Percentiles rank a stretch among this genome's conserved stretches.
Conservation (phyloP, 176 grass and related monocot genomes). For the Eremochloa ophiuroides region DNA sequence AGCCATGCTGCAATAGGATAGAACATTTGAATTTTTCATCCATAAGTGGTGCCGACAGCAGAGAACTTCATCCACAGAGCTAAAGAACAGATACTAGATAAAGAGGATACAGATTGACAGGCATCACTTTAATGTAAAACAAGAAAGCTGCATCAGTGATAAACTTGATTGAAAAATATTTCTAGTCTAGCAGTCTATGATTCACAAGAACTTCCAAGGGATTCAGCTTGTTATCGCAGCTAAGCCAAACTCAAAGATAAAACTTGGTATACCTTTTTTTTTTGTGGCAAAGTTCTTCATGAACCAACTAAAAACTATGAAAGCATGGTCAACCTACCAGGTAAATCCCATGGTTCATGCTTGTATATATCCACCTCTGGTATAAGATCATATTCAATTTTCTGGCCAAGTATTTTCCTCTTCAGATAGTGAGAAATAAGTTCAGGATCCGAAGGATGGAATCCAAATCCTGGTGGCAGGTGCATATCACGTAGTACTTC, state of each 20-base stretch:
- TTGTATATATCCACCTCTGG: slow-evolving; percentile 92
- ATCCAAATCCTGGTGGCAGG: slow-evolving; percentile 79
- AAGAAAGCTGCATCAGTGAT: background rate
- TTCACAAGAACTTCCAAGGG: background rate
- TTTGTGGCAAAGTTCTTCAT: background rate
- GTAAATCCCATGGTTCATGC: slow-evolving; percentile 97
- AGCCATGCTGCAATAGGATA: background rate
- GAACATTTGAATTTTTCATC: background rate
- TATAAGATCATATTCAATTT: slow-evolving; percentile 67
- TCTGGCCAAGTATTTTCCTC: slow-evolving; percentile 62
- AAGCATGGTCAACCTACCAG: slow-evolving; percentile 45
- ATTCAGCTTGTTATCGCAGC: background rate
- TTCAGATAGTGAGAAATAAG: slow-evolving; percentile 83
- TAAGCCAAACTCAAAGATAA: background rate
- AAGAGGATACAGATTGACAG: slow-evolving; percentile 8
- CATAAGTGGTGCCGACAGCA: background rate
- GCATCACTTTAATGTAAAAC: slow-evolving; percentile 12
- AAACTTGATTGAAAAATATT: background rate
- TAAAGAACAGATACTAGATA: background rate
- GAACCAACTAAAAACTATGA: background rate
- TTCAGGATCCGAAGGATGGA: slow-evolving; percentile 80
- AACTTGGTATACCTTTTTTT: background rate
- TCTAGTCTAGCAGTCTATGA: background rate
- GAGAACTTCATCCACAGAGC: background rate
- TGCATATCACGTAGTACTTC: slow-evolving; percentile 42